Conservation (phyloP, 176 grass and related monocot species). For the Raddia distichophylla region DNA sequence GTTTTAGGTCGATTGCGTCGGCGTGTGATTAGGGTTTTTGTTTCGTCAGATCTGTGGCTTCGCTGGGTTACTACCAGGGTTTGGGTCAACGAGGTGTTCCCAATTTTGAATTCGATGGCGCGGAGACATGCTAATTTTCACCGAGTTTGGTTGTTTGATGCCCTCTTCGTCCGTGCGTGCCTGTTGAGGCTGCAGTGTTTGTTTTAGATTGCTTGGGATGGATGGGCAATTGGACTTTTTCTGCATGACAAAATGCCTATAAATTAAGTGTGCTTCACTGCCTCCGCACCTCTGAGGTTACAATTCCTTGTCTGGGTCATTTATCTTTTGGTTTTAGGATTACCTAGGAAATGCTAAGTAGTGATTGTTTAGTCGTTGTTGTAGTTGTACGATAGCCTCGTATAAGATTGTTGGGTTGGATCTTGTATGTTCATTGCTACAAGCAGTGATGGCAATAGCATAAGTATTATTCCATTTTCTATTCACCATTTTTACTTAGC, state of each 20-base stretch:
- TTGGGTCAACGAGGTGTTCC: neutral
- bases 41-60: conserved; percentile 10
- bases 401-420: neutral
- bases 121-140: neutral
- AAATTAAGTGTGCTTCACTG: neutral
- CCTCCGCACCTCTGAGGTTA: neutral
- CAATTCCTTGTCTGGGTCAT: neutral
- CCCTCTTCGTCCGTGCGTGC: neutral
- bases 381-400: no score
- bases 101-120: neutral
- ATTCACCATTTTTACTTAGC: conserved; percentile 1
- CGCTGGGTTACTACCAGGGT: neutral
- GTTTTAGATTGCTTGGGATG: neutral
- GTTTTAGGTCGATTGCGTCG: neutral
- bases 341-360: neutral
- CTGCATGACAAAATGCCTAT: neutral
- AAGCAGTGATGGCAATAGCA: no score
- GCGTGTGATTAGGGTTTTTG: neutral
- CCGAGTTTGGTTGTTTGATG: neutral
- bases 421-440: neutral
- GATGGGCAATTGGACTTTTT: neutral
- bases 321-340: neutral
- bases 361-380: neutral
- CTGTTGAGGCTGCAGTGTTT: neutral
- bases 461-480: neutral